Conservation (phyloP, 2,329 filamentous ascomycete species). For the Trichoderma sp. region DNA sequence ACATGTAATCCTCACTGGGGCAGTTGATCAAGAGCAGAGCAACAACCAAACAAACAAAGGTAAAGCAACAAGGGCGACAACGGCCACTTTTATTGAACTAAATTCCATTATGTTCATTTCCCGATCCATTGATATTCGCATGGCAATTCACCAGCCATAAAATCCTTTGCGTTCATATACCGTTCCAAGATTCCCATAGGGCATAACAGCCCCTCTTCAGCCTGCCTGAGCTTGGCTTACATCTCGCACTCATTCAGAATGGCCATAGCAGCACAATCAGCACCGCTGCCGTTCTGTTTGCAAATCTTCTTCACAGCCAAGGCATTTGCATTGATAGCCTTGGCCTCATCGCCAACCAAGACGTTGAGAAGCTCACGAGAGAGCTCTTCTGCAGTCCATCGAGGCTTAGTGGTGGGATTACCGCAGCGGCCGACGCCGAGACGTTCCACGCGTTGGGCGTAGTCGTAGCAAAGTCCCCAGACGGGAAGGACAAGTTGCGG, state of each 20-base stretch:
- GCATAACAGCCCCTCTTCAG: background rate
- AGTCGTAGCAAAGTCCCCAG: conserved; percentile 50
- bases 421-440: conserved; percentile 41
- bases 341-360: conserved; percentile 19
- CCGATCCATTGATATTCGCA: background rate
- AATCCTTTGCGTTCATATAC: background rate
- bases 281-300: conserved; percentile 20
- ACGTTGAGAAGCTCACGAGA: conserved; percentile 23
- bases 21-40: background rate
- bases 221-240: background rate
- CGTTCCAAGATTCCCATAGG: background rate
- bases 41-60: background rate
- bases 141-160: background rate
- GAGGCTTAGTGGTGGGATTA: conserved; percentile 26
- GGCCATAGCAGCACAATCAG: conserved; percentile 30
- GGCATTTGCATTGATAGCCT: conserved; percentile 20
- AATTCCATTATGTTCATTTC: background rate
- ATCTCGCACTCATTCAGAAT: background rate
- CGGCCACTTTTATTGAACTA: background rate
- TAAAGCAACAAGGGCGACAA: background rate
- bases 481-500: conserved; percentile 45
- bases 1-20: background rate
- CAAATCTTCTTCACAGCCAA: conserved; percentile 17
- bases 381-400: conserved; percentile 27
- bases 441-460: conserved; percentile 43